Percentiles rank a stretch among this genome's conserved stretches.
Evolutionary conservation across 2,329 filamentous ascomycete species (phyloP).

Genomic region (Sclerotinia glacialis): DNA sequence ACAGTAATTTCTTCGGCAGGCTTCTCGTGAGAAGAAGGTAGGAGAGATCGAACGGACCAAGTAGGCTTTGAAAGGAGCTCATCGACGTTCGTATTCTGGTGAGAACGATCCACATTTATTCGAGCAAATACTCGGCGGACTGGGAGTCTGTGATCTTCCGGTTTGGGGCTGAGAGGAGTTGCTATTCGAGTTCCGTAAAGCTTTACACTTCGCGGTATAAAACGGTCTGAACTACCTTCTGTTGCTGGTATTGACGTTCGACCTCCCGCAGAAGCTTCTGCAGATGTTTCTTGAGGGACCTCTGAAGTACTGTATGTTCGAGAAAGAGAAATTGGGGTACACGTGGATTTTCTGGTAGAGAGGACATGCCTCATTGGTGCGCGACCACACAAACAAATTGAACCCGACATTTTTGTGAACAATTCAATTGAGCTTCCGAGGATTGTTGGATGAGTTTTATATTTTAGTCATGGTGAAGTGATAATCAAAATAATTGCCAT

Average conservation of each 20-base stretch:
- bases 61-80: conserved; percentile 66
- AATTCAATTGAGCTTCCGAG: neutral
- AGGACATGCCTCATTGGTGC: conserved; percentile 19
- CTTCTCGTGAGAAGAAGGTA: conserved; percentile 46
- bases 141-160: conserved; percentile 9
- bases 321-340: neutral
- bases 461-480: neutral
- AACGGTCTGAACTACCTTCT: neutral
- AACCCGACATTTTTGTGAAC: conserved; percentile 2
- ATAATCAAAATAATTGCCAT: conserved; percentile 9
- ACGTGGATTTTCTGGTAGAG: neutral
- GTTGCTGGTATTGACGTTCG: neutral
- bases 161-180: neutral
- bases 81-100: conserved; percentile 22
- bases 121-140: conserved; percentile 8
- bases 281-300: neutral
- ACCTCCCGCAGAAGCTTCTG: neutral
- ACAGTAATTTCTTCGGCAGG: conserved; percentile 47
- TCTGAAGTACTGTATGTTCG: conserved; percentile 11
- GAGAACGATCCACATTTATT: conserved; percentile 4
- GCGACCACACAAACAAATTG: conserved; percentile 30
- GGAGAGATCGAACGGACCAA: conserved; percentile 79
- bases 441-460: neutral
- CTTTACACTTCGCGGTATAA: conserved; percentile 12
- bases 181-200: conserved; percentile 15